These are phyloP conservation scores for Pezicula rhizophila DNA, from an alignment of 2,329 filamentous ascomycete species.

Conservation along the genomic window DNA sequence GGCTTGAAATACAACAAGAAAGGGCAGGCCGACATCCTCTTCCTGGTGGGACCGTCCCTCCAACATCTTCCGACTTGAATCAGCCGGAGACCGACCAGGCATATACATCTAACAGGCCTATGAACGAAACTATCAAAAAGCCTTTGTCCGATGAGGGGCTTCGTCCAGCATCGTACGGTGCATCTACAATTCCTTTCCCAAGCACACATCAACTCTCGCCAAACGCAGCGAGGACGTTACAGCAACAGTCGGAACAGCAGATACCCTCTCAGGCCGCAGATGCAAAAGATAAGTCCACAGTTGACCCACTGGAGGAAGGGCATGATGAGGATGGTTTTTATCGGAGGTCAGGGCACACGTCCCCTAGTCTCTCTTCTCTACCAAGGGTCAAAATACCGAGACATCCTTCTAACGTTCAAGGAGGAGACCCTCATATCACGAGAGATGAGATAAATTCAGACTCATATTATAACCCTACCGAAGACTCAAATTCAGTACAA, in stretches of 20 bases:
- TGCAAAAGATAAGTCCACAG: conserved; percentile 24
- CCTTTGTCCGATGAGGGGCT: conserved; percentile 27
- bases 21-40: conserved; percentile 35
- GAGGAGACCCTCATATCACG: conserved; percentile 13
- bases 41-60: conserved; percentile 45
- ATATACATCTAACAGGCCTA: conserved; percentile 25
- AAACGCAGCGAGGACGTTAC: conserved; percentile 37
- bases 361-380: conserved; percentile 43
- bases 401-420: conserved; percentile 32
- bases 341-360: conserved; percentile 38
- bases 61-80: conserved; percentile 20
- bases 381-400: conserved; percentile 51
- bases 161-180: conserved; percentile 30
- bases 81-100: conserved; percentile 26
- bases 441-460: conserved; percentile 20
- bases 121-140: conserved; percentile 30
- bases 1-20: conserved; percentile 39
- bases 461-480: conserved; percentile 31
- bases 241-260: conserved; percentile 42
- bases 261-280: conserved; percentile 46
- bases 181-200: conserved; percentile 35
- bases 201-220: conserved; percentile 24
- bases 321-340: conserved; percentile 51
- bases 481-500: conserved; percentile 2
- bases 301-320: conserved; percentile 16